Conservation (phyloP, 2,329 filamentous ascomycete species). For the Rhynchosporium graminicola region DNA sequence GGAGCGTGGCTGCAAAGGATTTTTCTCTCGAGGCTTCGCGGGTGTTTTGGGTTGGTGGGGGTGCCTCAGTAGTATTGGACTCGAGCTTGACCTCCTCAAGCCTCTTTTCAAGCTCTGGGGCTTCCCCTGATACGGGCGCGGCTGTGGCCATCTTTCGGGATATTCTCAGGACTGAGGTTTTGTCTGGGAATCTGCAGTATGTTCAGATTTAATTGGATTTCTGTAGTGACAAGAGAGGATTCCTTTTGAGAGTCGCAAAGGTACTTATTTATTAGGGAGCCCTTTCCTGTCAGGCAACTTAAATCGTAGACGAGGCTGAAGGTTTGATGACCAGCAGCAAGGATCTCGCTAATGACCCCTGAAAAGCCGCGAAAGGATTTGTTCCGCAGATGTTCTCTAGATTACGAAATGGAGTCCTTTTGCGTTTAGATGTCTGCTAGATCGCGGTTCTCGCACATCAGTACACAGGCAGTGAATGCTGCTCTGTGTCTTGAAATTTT, state of each 20-base stretch:
- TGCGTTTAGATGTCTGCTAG: no score
- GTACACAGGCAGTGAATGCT: no score
- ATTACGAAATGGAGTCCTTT: no score
- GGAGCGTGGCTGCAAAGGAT: conserved; percentile 30
- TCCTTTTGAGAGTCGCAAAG: background rate
- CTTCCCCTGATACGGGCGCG: conserved; percentile 17
- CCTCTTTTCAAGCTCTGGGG: conserved; percentile 18
- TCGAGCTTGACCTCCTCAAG: conserved; percentile 28
- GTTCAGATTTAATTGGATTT: background rate
- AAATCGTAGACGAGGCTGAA: conserved; percentile 15
- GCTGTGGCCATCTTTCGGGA: conserved; percentile 21
- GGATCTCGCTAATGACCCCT: no score
- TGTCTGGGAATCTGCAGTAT: background rate
- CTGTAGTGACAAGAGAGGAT: background rate
- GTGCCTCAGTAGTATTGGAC: conserved; percentile 6
- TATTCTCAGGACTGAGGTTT: background rate
- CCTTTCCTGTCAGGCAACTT: conserved; percentile 7
- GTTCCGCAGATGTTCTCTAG: no score
- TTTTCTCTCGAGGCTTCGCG: conserved; percentile 14
- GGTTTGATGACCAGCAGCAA: no score
- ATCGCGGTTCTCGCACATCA: no score
- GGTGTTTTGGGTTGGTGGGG: conserved; percentile 1
- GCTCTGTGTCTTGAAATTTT: no score
- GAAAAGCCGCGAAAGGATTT: no score
- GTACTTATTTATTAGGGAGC: background rate